Conservation (phyloP, 2,329 filamentous ascomycete genomes). For the Pseudocercospora macadamiae region DNA sequence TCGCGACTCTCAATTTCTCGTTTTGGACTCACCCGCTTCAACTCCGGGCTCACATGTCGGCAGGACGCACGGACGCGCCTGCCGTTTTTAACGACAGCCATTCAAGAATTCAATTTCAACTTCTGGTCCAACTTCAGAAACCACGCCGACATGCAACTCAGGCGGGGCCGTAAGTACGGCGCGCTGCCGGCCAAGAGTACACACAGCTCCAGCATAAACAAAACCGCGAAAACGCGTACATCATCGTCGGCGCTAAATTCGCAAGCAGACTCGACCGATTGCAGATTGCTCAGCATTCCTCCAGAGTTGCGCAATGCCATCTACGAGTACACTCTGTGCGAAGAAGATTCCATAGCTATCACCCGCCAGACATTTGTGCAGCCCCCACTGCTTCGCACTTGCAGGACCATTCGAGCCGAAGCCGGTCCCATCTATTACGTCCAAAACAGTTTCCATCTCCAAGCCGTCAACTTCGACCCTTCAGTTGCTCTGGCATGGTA, state of each 20-base stretch:
- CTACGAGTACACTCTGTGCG: not conserved
- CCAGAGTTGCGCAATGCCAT: not conserved
- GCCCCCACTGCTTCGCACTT: constrained; percentile 34
- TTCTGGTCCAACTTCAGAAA: too few species aligned
- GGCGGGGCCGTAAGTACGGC: too few species aligned
- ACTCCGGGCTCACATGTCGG: too few species aligned
- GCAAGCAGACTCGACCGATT: not conserved
- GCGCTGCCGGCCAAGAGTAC: too few species aligned
- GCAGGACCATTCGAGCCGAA: constrained; percentile 34
- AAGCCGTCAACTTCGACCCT: not conserved
- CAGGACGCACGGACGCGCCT: too few species aligned
- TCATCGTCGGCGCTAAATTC: not conserved
- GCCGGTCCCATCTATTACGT: constrained; percentile 17
- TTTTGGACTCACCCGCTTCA: not conserved
- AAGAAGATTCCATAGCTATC: not conserved
- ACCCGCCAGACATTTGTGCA: not conserved
- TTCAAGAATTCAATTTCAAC: too few species aligned
- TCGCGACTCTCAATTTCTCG: too few species aligned
- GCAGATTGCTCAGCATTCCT: not conserved
- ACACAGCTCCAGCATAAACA: not conserved
- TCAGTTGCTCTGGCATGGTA: not conserved
- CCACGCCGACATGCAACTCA: too few species aligned
- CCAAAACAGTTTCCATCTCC: not conserved
- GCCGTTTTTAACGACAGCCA: too few species aligned
- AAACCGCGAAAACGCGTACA: not conserved